These are phyloP conservation scores for Amylostereum areolatum DNA, from an alignment of 1,284 basidiomycete genomes.

Conservation along the genomic window DNA sequence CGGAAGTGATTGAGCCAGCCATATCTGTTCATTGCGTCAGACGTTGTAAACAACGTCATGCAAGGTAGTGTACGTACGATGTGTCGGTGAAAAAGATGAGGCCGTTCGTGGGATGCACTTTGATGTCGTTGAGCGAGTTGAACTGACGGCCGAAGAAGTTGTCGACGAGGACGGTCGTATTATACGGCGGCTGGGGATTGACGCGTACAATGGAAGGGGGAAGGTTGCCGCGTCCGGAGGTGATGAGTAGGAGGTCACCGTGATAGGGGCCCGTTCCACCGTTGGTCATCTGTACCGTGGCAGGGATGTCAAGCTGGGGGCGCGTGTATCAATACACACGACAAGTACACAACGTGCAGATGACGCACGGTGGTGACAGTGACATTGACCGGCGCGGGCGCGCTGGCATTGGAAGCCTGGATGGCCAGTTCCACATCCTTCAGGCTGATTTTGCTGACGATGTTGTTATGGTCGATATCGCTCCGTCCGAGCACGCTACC, in stretches of 20 bases:
- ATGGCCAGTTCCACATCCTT: conserved; percentile 25
- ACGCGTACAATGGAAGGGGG: conserved; percentile 63
- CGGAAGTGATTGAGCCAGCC: conserved; percentile 64
- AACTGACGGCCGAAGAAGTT: conserved; percentile 69
- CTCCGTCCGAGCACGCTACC: conserved; percentile 35
- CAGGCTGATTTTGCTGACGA: conserved; percentile 32
- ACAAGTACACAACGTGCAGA: not conserved
- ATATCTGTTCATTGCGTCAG: conserved; percentile 35
- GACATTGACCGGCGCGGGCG: conserved; percentile 40
- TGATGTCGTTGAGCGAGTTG: conserved; percentile 77
- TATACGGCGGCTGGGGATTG: conserved; percentile 52
- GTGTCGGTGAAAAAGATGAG: conserved; percentile 70
- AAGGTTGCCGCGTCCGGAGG: conserved; percentile 57
- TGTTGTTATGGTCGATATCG: conserved; percentile 38
- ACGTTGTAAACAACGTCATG: not conserved
- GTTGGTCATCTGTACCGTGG: conserved; percentile 61
- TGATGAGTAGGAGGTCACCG: conserved; percentile 57
- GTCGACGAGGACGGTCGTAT: conserved; percentile 25
- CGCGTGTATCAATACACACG: not conserved
- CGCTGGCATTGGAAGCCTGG: conserved; percentile 20
- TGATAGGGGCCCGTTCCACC: conserved; percentile 68
- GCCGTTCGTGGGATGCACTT: conserved; percentile 59
- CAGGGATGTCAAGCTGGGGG: conserved; percentile 40
- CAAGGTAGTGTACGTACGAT: conserved; percentile 32
- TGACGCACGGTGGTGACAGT: conserved; percentile 44